Conservation (phyloP, 371 early-diverging fungal genomes). For the Saksenaea vasiformis region DNA sequence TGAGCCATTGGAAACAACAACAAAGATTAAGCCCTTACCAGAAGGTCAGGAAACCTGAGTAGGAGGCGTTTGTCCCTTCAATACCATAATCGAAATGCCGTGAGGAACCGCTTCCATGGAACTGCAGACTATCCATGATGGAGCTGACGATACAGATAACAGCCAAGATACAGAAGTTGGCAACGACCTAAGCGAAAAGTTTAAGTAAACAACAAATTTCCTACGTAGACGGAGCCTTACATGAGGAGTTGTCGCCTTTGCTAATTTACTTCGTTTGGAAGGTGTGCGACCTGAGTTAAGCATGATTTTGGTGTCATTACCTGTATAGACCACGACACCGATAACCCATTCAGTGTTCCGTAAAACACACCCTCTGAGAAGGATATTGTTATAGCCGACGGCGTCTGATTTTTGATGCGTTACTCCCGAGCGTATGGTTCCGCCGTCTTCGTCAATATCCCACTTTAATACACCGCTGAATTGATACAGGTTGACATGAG, state of each 20-base stretch:
- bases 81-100: slow-evolving; percentile 38
- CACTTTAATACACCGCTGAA: slow-evolving; percentile 71
- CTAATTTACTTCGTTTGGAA: slow-evolving; percentile 92
- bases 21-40: slow-evolving; percentile 31
- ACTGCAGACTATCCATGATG: slow-evolving; percentile 63
- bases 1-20: neutral
- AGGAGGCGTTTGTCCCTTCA: slow-evolving; percentile 29
- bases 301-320: slow-evolving; percentile 90
- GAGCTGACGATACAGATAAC: slow-evolving; percentile 67
- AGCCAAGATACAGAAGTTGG: slow-evolving; percentile 46
- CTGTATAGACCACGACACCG: slow-evolving; percentile 85
- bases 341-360: slow-evolving; percentile 89
- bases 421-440: slow-evolving; percentile 24
- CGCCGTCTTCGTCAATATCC: slow-evolving; percentile 35
- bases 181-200: slow-evolving; percentile 35
- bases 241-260: slow-evolving; percentile 91
- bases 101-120: slow-evolving; percentile 32
- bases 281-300: slow-evolving; percentile 90
- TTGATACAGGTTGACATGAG: slow-evolving; percentile 73
- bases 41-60: slow-evolving; percentile 49
- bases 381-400: slow-evolving; percentile 77
- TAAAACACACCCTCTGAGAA: slow-evolving; percentile 90
- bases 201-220: neutral
- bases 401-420: slow-evolving; percentile 63
- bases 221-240: slow-evolving; percentile 39